These are phyloP conservation scores for Fusarium setosum DNA, from an alignment of 2,329 filamentous ascomycete genomes.

Conservation along the genomic window DNA sequence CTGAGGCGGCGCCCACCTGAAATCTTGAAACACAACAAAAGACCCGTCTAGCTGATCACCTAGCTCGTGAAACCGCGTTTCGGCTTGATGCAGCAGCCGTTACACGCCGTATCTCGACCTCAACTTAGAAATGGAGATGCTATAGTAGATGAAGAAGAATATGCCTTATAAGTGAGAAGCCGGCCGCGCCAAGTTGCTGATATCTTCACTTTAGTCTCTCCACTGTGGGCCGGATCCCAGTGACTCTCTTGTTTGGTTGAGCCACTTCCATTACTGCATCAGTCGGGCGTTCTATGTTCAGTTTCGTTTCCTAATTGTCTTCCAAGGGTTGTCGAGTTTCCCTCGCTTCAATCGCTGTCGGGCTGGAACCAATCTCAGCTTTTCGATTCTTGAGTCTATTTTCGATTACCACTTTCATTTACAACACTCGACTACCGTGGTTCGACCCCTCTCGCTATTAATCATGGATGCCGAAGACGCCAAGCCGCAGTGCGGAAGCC, in stretches of 20 bases:
- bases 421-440: not conserved
- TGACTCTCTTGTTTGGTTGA: not conserved
- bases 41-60: not conserved
- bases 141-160: not conserved
- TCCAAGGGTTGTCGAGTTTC: not conserved
- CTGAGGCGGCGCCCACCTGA: not conserved
- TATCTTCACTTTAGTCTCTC: not conserved
- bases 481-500: conserved; percentile 45
- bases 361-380: not conserved
- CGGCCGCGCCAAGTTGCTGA: not conserved
- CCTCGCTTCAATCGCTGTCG: not conserved
- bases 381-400: not conserved
- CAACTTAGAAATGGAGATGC: not conserved
- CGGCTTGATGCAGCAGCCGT: not conserved
- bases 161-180: not conserved
- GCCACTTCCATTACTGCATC: not conserved
- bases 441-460: too few relatives aligned
- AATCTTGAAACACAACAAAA: not conserved
- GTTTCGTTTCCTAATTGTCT: not conserved
- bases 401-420: not conserved
- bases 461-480: not conserved
- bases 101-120: not conserved
- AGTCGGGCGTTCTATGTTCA: not conserved
- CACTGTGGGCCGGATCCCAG: not conserved
- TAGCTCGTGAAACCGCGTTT: conserved; percentile 1